Base-by-base conservation (phyloP, 192 early-diverging fungal genomes). In the Coemansia javaensis region DNA sequence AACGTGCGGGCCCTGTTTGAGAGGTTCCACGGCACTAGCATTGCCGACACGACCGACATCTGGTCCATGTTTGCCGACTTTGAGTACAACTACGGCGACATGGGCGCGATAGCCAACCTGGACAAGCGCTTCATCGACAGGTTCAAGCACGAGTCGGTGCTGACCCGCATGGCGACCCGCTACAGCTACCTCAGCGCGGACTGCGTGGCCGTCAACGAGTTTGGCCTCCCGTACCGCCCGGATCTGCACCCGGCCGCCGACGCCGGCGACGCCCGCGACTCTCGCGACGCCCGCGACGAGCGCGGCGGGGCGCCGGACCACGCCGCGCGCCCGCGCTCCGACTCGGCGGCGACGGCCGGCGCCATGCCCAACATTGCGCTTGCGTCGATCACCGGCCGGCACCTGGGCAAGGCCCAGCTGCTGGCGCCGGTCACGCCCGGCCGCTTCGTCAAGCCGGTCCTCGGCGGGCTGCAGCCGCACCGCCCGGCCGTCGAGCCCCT, bases 1-100 rank as follows among this genome's bases (percentile, higher is more conserved):
- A 98, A 97, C 47, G 85, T 88, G 13, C 75, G 90, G 24, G 90
- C 94, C 1, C 46, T 94, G 50, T 95, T 95, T 77, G 93, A 98
- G 63, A 77, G 90, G 27, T 84, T 91, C n/a, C 71, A 95, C 21
- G 66, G 82, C 31, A 72, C 78, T 2, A 67, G 87, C 44, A 78
- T 85, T 14, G 65, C 82, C 8, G 82, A 87, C 24, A 77, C 90
- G 12, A 71, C 62, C 11, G 79, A 81, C 9, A 76, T 98, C 9
- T 98, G 94, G 94, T 56, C 73, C 32, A 85, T 82, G 60, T 87
- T 90, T 50, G 74, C 88, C 7, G 81, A 86, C 21, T 91, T 92
- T 59, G 91, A 94, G 57, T 86, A 80, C 66, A 81, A 86, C 44
- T 92, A 89, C 66, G 91, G 93, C 9, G 91, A 98, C 65, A 64